These are phyloP conservation scores for Phialemoniopsis sp. DNA, from an alignment of 2,329 filamentous ascomycete species.

Conservation along the genomic window DNA sequence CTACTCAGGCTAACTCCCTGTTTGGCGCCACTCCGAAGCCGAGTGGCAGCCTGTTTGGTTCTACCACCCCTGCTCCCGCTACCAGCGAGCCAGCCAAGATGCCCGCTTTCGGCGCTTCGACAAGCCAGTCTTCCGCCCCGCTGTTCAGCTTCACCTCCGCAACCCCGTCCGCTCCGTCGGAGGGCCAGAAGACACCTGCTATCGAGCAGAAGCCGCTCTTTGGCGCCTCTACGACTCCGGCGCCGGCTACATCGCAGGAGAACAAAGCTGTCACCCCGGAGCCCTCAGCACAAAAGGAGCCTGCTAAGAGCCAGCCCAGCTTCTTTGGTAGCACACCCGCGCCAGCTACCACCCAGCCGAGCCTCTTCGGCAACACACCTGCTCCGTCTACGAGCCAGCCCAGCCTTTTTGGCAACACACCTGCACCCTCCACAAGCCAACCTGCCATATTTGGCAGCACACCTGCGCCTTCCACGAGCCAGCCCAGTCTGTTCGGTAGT, in stretches of 20 bases:
- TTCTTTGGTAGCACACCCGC: conserved; percentile 10
- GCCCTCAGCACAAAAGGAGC: conserved; percentile 3
- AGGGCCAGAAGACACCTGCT: conserved; percentile 1
- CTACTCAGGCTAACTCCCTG: conserved; percentile 1
- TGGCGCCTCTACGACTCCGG: background rate
- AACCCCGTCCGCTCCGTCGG: background rate
- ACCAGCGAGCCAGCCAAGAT: conserved; percentile 16
- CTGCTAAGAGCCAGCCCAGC: conserved; percentile 9
- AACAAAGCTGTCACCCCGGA: background rate
- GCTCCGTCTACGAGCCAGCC: too few relatives aligned
- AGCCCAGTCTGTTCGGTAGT: too few relatives aligned
- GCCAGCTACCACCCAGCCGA: background rate
- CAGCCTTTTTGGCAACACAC: too few relatives aligned
- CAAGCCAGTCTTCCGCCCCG: conserved; percentile 5
- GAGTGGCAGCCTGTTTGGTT: conserved; percentile 12
- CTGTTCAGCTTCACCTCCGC: background rate
- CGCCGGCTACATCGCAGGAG: background rate
- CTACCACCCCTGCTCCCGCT: conserved; percentile 4
- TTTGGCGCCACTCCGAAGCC: conserved; percentile 14
- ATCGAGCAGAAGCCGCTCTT: background rate
- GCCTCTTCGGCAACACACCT: too few relatives aligned
- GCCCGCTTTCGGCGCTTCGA: conserved; percentile 14
- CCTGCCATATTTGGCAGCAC: too few relatives aligned
- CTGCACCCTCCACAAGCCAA: too few relatives aligned
- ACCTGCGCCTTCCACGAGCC: too few relatives aligned